Evolutionary conservation across 495 filamentous ascomycete genomes (phyloP).

Genomic region (Penicillium flavigenum): DNA sequence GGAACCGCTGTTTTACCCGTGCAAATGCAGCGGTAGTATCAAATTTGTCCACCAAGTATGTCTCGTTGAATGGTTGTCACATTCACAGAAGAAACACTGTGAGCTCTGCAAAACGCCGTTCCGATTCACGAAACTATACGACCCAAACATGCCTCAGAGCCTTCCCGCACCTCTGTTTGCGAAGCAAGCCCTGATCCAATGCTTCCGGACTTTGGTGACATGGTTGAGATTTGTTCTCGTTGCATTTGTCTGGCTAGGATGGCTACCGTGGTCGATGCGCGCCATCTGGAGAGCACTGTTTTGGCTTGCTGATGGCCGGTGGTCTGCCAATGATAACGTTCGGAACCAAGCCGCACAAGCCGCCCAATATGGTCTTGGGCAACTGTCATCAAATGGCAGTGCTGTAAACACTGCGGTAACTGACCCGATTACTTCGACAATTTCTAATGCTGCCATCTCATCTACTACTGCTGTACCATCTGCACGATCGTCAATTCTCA

Average conservation of each 20-base stretch:
- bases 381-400: constrained; percentile 33
- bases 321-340: constrained; percentile 50
- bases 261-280: constrained; percentile 87
- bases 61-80: constrained; percentile 95
- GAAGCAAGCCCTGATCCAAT: constrained; percentile 69
- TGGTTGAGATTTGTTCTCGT: constrained; percentile 80
- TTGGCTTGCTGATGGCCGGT: constrained; percentile 92
- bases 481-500: constrained; percentile 43
- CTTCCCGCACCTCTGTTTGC: constrained; percentile 79
- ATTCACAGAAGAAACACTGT: constrained; percentile 98
- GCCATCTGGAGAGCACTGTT: constrained; percentile 89
- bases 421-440: constrained; percentile 24
- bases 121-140: constrained; percentile 95
- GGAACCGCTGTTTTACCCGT: constrained; percentile 93
- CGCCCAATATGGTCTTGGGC: constrained; percentile 17
- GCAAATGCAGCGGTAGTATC: constrained; percentile 98
- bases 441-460: constrained; percentile 29
- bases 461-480: constrained; percentile 26
- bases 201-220: constrained; percentile 64
- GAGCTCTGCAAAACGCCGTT: constrained; percentile 99
- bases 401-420: constrained; percentile 36
- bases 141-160: constrained; percentile 81
- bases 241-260: constrained; percentile 79
- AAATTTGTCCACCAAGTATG: constrained; percentile 98
- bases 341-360: constrained; percentile 24